These are phyloP conservation scores for Mucuna pruriens DNA, from an alignment of 306 rosid species.

Conservation along the genomic window DNA sequence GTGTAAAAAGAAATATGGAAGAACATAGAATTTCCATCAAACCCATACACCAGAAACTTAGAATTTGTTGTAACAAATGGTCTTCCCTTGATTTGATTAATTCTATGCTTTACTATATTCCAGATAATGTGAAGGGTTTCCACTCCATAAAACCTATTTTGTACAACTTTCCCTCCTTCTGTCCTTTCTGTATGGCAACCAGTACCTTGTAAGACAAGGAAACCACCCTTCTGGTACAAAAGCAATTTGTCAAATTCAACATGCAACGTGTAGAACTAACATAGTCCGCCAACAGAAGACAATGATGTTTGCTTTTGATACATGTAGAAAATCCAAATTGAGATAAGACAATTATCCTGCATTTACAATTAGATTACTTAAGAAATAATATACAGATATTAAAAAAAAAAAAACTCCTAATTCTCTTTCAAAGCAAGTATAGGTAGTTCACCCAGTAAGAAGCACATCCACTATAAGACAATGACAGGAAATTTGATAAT, in stretches of 20 bases:
- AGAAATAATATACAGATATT: background rate
- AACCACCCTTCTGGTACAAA: slow-evolving; percentile 12
- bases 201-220: slow-evolving; percentile 24
- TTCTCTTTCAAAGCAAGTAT: slow-evolving; percentile 4
- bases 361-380: slow-evolving; percentile 30
- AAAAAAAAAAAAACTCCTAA: background rate
- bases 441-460: slow-evolving; percentile 5
- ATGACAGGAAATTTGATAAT: slow-evolving; percentile 12
- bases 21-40: slow-evolving; percentile 60
- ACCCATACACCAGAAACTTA: slow-evolving; percentile 59
- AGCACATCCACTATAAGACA: background rate
- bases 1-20: slow-evolving; percentile 53
- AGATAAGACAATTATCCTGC: slow-evolving; percentile 43
- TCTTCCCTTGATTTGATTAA: background rate
- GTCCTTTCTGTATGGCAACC: slow-evolving; percentile 35
- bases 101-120: slow-evolving; percentile 11
- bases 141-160: slow-evolving; percentile 18
- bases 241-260: slow-evolving; percentile 29
- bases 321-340: slow-evolving; percentile 28
- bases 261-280: slow-evolving; percentile 28
- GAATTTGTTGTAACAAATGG: slow-evolving; percentile 25
- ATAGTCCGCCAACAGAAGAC: slow-evolving; percentile 37
- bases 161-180: slow-evolving; percentile 24
- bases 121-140: slow-evolving; percentile 27
- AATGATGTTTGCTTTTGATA: slow-evolving; percentile 36